Conservation (phyloP, 1,139 yeast genomes). For the Yamadazyma oceani region DNA sequence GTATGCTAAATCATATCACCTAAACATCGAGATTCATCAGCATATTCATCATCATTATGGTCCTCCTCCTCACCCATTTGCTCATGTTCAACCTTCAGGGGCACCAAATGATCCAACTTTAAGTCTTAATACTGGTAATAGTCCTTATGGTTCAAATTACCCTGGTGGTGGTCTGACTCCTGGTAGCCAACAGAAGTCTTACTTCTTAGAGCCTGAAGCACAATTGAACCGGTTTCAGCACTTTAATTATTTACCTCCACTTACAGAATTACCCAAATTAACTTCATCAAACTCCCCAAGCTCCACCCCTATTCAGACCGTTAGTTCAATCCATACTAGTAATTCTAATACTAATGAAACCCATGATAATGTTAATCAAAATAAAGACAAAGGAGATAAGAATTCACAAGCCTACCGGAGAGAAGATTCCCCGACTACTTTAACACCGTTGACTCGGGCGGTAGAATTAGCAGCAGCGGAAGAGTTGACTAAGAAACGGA, state of each 20-base stretch:
- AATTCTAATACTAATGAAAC: neutral
- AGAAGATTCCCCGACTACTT: constrained; percentile 18
- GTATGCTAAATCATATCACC: constrained; percentile 59
- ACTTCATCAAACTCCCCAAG: constrained; percentile 52
- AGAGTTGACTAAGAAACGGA: constrained; percentile 23
- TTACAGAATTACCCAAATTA: constrained; percentile 68
- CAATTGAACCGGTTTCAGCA: constrained; percentile 63
- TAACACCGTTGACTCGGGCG: constrained; percentile 46
- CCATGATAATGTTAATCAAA: neutral
- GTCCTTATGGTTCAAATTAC: constrained; percentile 27
- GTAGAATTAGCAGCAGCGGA: constrained; percentile 44
- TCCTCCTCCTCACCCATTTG: constrained; percentile 34
- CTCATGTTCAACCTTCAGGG: constrained; percentile 13
- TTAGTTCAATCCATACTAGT: neutral
- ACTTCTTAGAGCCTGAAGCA: constrained; percentile 53
- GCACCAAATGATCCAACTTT: constrained; percentile 4
- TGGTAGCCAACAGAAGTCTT: constrained; percentile 8
- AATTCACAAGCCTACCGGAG: constrained; percentile 1
- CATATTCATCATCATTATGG: constrained; percentile 75
- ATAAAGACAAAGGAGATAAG: neutral
- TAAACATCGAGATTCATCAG: constrained; percentile 76
- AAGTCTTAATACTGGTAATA: constrained; percentile 65
- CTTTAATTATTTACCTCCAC: constrained; percentile 70
- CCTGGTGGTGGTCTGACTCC: constrained; percentile 20
- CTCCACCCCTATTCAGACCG: neutral